Evolutionary conservation across 768 basidiomycete genomes (phyloP).

Genomic region (Glaciozyma antarctica): DNA sequence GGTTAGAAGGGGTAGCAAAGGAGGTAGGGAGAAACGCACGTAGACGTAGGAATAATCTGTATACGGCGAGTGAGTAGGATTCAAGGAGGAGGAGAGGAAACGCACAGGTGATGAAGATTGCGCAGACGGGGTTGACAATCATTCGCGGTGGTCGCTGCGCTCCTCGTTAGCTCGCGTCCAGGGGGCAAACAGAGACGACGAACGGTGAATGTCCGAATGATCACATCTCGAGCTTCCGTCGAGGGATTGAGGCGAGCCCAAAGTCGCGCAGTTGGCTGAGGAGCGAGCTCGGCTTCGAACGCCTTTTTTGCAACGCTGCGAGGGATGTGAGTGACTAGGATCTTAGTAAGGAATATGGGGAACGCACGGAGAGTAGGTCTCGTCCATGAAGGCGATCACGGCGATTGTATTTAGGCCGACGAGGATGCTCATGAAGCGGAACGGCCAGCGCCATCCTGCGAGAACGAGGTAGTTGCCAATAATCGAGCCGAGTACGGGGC

Average conservation of each 20-base stretch:
- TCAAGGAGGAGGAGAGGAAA: background rate
- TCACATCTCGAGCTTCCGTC: background rate
- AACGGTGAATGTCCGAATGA: slow-evolving; percentile 7
- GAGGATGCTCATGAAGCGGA: slow-evolving; percentile 8
- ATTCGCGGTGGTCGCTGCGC: slow-evolving; percentile 9
- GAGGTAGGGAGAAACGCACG: background rate
- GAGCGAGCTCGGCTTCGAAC: too few species aligned
- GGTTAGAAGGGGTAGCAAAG: too few species aligned
- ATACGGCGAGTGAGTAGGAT: background rate
- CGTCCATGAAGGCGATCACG: background rate
- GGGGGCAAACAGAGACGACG: background rate
- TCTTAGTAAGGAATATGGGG: background rate
- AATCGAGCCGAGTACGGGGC: background rate
- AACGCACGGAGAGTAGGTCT: slow-evolving; percentile 2
- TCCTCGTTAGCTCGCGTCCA: background rate
- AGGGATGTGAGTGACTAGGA: too few species aligned
- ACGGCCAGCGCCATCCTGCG: slow-evolving; percentile 5
- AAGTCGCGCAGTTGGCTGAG: too few species aligned
- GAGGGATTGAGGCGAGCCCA: background rate
- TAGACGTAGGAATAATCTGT: slow-evolving; percentile 11
- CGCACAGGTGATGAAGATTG: background rate
- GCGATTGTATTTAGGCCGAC: slow-evolving; percentile 1
- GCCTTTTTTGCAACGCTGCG: too few species aligned
- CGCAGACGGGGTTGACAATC: slow-evolving; percentile 10
- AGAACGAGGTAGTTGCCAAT: slow-evolving; percentile 13